Base-by-base conservation (phyloP, 164 flowering plant genomes). In the Sextonia rubra region DNA sequence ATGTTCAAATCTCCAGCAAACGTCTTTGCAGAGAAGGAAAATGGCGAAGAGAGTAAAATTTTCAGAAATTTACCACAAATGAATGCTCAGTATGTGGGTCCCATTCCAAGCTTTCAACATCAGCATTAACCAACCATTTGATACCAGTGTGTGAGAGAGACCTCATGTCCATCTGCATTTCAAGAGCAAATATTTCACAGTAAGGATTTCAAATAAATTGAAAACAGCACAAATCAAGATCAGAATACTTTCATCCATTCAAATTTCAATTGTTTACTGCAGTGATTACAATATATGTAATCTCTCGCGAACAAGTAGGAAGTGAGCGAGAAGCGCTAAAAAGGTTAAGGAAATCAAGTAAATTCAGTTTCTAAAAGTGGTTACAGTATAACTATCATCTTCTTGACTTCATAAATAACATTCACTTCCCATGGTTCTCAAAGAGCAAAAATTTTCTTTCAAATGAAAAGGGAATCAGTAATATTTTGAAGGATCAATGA, bases 61-160 rank as follows among this genome's bases (percentile, higher is more conserved):
- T 15, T 52, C n/a, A 66, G 67, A 37, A 30, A 83, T 88, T 63
- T 49, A 94, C 97, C 87, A 91, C 88, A 87, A 95, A 95, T 22
- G 88, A 86, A 72, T 91, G 83, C 67, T 88, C 87, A 37, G 82
- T 79, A 75, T 95, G 94, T 48, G 99, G 98, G 79, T 95, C 94
- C 99, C 99, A 95, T 71, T 92, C 94, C 85, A 94, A 81, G 85
- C 92, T 83, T 81, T 92, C 99, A 73, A 94, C 94, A 80, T 94
- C 97, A 77, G 93, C 84, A 12, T 81, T 55, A 49, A 92, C 96
- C n/a, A 83, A 75, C 91, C 97, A 94, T 75, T 77, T 89, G 62
- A 83, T 80, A 72, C 99, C 97, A 52, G 85, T 47, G 70, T 88
- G 91, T 56, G 92, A 80, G 60, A 93, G 90, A 47, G 71, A 69